These are phyloP conservation scores for Ceriops tagal DNA, from an alignment of 345 rosid genomes.

Conservation along the genomic window DNA sequence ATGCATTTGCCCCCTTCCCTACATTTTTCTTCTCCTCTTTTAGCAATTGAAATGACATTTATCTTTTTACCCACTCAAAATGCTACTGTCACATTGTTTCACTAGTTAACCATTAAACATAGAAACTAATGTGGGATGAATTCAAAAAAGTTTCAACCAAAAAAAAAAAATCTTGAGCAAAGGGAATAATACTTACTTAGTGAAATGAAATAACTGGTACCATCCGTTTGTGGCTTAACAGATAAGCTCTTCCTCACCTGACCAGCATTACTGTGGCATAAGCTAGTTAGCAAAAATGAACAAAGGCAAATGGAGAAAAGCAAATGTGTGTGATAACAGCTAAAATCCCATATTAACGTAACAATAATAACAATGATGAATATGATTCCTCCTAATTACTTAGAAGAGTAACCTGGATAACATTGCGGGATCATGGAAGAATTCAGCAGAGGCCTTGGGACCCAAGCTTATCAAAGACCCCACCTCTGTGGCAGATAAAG, in stretches of 20 bases:
- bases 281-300: not conserved
- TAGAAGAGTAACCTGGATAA: constrained; percentile 50
- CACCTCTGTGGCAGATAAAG: constrained; percentile 82
- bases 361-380: no score
- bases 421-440: constrained; percentile 93
- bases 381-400: not conserved
- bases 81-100: no score
- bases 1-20: no score
- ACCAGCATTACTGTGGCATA: constrained; percentile 71
- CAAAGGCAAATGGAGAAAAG: no score
- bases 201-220: constrained; percentile 66
- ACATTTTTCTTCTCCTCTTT: no score
- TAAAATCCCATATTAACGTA: no score
- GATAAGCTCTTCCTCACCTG: constrained; percentile 89
- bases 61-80: no score
- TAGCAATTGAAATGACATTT: no score
- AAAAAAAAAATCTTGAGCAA: not conserved
- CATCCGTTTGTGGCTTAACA: constrained; percentile 57
- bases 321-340: no score
- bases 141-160: not conserved
- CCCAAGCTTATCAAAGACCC: constrained; percentile 83
- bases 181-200: constrained; percentile 53
- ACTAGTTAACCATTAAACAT: not conserved
- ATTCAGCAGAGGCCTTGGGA: constrained; percentile 64
- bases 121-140: not conserved